Evolutionary conservation across 805 yeast species (phyloP), one percentile per base, ranked within the genome.

Genomic region (Candida ipomoeae): DNA sequence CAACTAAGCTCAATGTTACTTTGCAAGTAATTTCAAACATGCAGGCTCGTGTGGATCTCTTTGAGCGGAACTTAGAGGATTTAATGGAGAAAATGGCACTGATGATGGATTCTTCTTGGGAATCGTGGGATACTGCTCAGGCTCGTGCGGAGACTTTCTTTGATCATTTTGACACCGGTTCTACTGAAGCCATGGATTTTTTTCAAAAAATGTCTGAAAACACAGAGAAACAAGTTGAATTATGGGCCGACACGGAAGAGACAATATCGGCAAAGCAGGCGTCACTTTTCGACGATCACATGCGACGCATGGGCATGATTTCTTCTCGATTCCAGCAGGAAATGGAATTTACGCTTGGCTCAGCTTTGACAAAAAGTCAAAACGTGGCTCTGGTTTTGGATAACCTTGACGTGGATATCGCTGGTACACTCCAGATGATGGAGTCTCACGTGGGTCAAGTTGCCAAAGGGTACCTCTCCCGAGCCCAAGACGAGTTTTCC

Each of bases 251-350:
- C 15, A 44, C 36, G 41, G 38, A 44, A 17, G 42, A 44, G 13
- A 26, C 37, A 14, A 37, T 40, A 11, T 33, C 36, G 17, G 48
- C 21, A 29, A 46, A 46, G 8, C 48, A 52, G 14, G 10, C 43
- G 8, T 29, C 45, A 18, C 48, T 52, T 15, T 29, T 44, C 5
- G 50, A 49, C 15, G 39, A 49, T 3, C 48, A 49, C n/a, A 29
- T 37, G n/a, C 17, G 23, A 3, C 29, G 18, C 14, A 23, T 42
- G 37, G 38, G 34, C 6, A 7, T 33, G 15, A 20, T 42, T 14
- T 34, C 37, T 42, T 33, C 36, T 7, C 21, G 23, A n/a, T 20
- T n/a, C 5, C 26, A 33, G 5, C 29, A 20, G 29, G 38, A 42
- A 21, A 8, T 42, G 10, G 37, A 33, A 8, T 33, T n/a, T 5